Percentiles rank a stretch among this genome's conserved stretches.
Conservation (phyloP, 2,329 filamentous ascomycete species). For the Pseudogymnoascus sp. region DNA sequence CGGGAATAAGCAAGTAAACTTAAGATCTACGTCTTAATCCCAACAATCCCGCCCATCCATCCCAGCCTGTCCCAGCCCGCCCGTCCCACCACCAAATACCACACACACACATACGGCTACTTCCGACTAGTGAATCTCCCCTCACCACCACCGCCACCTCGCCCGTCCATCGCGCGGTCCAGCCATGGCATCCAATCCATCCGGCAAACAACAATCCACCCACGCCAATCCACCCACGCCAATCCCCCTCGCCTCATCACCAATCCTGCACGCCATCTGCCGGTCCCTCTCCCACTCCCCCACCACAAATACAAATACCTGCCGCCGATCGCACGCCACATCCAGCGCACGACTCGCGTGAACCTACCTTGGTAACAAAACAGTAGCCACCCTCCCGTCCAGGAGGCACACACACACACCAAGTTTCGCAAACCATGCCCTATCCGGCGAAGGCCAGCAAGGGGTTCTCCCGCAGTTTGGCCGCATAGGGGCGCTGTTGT, state of each 20-base stretch:
- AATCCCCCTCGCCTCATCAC: not conserved
- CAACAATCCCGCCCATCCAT: not conserved
- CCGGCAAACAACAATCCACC: not conserved
- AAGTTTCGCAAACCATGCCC: not conserved
- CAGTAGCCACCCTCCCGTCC: not conserved
- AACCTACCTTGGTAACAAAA: not conserved
- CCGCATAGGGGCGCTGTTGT: not conserved
- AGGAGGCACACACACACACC: not conserved
- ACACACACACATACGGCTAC: not conserved
- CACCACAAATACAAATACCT: not conserved
- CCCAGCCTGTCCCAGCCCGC: not conserved
- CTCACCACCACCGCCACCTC: not conserved
- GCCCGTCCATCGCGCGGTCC: not conserved
- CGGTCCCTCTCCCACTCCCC: not conserved
- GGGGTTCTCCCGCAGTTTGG: not conserved
- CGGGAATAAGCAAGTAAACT: conserved; percentile 1
- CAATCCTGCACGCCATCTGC: conserved; percentile 2
- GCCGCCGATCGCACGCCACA: not conserved
- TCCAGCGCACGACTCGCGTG: not conserved
- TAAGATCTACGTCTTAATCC: not conserved
- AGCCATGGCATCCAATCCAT: not conserved
- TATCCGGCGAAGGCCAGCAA: not conserved
- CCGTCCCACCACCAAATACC: not conserved
- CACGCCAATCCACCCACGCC: not conserved
- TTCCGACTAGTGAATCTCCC: not conserved